Evolutionary conservation across 1,284 basidiomycete genomes (phyloP).

Genomic region (Agaricales sp.): DNA sequence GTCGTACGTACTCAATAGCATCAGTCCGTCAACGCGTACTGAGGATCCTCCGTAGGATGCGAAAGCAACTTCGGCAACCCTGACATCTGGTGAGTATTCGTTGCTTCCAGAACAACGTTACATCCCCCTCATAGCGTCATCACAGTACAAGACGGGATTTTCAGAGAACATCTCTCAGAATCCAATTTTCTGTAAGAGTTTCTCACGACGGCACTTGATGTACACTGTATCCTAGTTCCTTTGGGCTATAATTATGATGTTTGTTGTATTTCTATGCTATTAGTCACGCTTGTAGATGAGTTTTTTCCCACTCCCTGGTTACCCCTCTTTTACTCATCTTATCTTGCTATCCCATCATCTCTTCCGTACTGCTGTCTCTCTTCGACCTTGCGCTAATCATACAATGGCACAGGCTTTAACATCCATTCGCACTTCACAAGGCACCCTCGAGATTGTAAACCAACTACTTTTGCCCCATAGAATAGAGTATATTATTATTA

Average conservation of each 20-base stretch:
- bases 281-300: not conserved
- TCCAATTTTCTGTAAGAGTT: not conserved
- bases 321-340: not conserved
- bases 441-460: slow-evolving; percentile 75
- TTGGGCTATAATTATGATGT: not conserved
- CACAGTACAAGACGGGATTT: not conserved
- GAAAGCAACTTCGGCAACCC: not conserved
- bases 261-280: not conserved
- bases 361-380: slow-evolving; percentile 13
- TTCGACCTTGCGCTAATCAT: slow-evolving; percentile 7
- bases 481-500: slow-evolving; percentile 63
- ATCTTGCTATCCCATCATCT: not conserved
- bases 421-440: slow-evolving; percentile 57
- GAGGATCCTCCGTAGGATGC: too few relatives aligned
- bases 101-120: too few relatives aligned
- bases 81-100: not conserved
- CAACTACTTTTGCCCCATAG: slow-evolving; percentile 80
- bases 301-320: not conserved
- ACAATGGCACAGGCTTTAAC: slow-evolving; percentile 23
- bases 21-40: not conserved
- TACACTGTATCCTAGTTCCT: not conserved
- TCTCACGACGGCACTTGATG: not conserved
- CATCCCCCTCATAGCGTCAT: too few relatives aligned
- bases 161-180: not conserved
- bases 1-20: not conserved